Base-by-base conservation (phyloP, 345 rosid genomes). In the Psidium friedrichsthalianum region DNA sequence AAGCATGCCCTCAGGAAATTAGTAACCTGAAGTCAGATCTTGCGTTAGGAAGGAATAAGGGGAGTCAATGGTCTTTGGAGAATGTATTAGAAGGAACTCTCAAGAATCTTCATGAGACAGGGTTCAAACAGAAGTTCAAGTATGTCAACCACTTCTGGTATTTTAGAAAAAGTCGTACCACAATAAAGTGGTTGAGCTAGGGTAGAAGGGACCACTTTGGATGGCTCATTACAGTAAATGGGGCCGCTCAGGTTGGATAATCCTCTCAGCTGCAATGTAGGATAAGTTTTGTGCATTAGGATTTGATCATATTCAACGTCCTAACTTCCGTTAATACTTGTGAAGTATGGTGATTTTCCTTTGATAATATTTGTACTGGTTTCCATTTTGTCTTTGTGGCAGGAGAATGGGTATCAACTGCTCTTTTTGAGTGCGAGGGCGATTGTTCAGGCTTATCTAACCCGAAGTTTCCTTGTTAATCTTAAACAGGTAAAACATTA, bases 321-420 rank as follows among this genome's bases (percentile, higher is more conserved):
- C 80, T 36, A 32, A 6, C 0, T 69, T 69, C 47, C 47, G 18
- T 36, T 69, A 49, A n/a, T 87, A 78, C 78, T n/a, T 85, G 54
- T 51, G 58, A 52, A 61, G 5, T 22, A 54, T 80, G 53, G 82
- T 21, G 84, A n/a, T n/a, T 83, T 64, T 57, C 27, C 6, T 80
- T 81, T 13, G 29, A 44, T 22, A 56, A 40, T 61, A 27, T 52
- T 13, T 47, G 22, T 54, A 82, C 84, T 51, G 44, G 12, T 53
- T 27, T 81, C 51, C 24, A 27, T 4, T 85, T 54, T 86, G 83
- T 86, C 82, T 51, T 88, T 87, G 20, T 83, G 89, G 82, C 93
- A 96, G 99, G 99, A 95, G 90, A 95, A 96, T 90, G 99, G 99
- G 88, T 96, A 96, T 88, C 99, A 96, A 87, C 92, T 96, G 52